Evolutionary conservation across 805 yeast species (phyloP), one percentile per base, ranked within the genome.

Genomic region (Candida corydali): DNA sequence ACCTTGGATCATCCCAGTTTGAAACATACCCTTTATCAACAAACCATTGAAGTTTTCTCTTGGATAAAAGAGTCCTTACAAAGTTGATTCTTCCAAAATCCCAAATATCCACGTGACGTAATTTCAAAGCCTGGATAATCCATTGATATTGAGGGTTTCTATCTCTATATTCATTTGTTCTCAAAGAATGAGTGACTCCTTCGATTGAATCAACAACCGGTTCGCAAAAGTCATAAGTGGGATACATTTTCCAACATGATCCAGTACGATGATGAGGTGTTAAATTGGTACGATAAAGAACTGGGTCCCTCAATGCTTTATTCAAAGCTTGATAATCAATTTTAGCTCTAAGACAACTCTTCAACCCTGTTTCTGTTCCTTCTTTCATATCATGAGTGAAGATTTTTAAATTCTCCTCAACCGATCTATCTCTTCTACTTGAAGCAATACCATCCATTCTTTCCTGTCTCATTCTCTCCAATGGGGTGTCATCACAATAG

Each of bases 201-300:
- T 93, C 98, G 32, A 87, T 52, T 16, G 98, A 72, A 64, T 93
- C 99, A 37, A 93, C 97, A 36, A 91, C 78, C 43, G 98, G 98
- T 45, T 84, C 95, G 76, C 98, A 93, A 85, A 93, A 93, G 66
- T 93, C 99, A 66, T 93, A 93, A 27, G 96, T 88, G 58, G 99
- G 99, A 70, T 93, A 93, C 63, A 91, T 78, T 66, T 93, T 93
- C 98, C 98, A 93, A 35, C 71, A 51, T 28, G 81, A 56, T 38
- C 97, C 97, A 29, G 98, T 93, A 69, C 96, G 83, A 67, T 91
- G 98, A 59, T 93, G 99, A 36, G 99, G 98, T 45, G 95, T 89
- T 58, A 88, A 69, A 76, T 93, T 93, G 68, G 95, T 84, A 75
- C 99, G 81, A 82, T 89, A 93, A 52, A 93, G 84, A 40, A 91